Conservation (phyloP, 2,329 filamentous ascomycete genomes). For the Purpureocillium takamizusanense region DNA sequence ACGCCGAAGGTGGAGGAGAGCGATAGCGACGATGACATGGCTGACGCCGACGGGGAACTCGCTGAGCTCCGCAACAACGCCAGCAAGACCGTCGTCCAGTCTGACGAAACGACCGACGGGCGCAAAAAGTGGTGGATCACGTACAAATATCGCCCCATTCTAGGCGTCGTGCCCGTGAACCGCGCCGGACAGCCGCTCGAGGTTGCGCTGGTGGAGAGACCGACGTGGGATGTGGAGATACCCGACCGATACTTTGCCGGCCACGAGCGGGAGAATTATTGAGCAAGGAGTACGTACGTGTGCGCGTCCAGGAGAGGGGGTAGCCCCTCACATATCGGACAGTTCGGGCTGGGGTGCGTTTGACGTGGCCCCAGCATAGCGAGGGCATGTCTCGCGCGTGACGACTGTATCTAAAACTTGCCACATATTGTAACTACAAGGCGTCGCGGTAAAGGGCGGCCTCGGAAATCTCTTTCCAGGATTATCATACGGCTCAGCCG, state of each 20-base stretch:
- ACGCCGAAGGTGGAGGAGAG: conserved; percentile 22
- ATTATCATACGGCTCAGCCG: too few species aligned
- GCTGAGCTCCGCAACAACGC: conserved; percentile 21
- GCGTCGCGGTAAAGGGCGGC: too few species aligned
- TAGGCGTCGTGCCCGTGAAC: conserved; percentile 54
- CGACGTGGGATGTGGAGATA: conserved; percentile 72
- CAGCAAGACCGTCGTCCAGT: conserved; percentile 11
- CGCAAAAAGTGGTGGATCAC: conserved; percentile 62
- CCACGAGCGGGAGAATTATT: conserved; percentile 37
- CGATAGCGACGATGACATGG: conserved; percentile 29
- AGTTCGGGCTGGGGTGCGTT: too few species aligned
- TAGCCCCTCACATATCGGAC: too few species aligned
- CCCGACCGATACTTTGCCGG: conserved; percentile 61
- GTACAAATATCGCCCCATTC: conserved; percentile 88
- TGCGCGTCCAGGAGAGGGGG: background rate
- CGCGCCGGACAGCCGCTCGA: conserved; percentile 46
- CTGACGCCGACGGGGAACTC: conserved; percentile 22
- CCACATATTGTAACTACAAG: too few species aligned
- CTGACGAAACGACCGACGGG: conserved; percentile 14
- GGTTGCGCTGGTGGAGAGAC: conserved; percentile 81
- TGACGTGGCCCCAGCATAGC: too few species aligned
- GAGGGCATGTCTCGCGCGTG: too few species aligned
- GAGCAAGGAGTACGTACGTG: background rate
- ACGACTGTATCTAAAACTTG: too few species aligned
- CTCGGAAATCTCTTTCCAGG: too few species aligned